These are phyloP conservation scores for Clonostachys rhizophaga DNA, from an alignment of 2,329 filamentous ascomycete species.

Conservation along the genomic window DNA sequence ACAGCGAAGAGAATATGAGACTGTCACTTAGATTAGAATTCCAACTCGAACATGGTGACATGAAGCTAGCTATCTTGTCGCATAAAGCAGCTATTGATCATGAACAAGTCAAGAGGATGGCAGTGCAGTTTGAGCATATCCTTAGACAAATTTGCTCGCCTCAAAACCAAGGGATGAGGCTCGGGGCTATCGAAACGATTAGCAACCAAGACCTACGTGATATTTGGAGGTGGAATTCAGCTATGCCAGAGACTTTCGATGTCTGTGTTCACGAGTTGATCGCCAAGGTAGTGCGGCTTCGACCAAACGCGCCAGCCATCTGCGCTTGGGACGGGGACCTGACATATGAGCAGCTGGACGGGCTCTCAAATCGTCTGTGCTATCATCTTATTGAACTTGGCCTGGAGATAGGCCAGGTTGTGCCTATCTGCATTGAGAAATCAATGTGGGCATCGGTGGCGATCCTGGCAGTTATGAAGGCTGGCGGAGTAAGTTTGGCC, in stretches of 20 bases:
- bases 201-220: not conserved
- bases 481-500: constrained; percentile 13
- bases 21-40: no score
- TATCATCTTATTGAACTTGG: not conserved
- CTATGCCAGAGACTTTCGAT: not conserved
- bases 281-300: not conserved
- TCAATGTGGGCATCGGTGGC: constrained; percentile 6
- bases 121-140: not conserved
- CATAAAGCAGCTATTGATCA: not conserved
- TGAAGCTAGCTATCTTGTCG: no score
- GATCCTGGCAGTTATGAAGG: constrained; percentile 11
- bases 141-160: not conserved
- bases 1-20: no score
- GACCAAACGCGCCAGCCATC: constrained; percentile 25
- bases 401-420: constrained; percentile 1
- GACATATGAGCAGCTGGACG: not conserved
- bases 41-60: no score
- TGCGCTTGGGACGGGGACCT: constrained; percentile 34
- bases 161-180: no score
- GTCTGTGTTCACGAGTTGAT: not conserved
- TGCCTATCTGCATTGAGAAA: constrained; percentile 12
- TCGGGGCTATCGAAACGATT: not conserved
- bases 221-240: not conserved
- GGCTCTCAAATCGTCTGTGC: not conserved
- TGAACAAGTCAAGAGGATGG: not conserved